Evolutionary conservation across 2,329 filamentous ascomycete genomes (phyloP), one percentile per base, ranked within the genome.

Genomic region (Endothia cerciana): DNA sequence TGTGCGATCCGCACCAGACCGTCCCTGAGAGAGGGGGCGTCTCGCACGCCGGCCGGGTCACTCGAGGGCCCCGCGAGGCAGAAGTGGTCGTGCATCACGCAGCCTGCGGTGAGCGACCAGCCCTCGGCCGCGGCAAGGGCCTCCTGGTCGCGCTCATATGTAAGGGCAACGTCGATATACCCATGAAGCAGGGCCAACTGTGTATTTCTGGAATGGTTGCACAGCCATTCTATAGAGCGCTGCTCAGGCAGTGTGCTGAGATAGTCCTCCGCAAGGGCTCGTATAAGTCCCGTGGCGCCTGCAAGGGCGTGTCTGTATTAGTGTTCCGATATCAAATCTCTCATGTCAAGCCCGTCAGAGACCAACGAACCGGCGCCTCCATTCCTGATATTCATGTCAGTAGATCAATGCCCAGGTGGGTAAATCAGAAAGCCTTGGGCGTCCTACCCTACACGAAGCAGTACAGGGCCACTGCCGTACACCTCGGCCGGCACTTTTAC

Each of bases 41-140:
- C 22, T 11, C 56, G n/a, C 25, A 68, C 45, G 11, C 45, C 55
- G 4, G 47, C 63, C 38, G 65, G 63, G 7, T 68, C 65, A 2
- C 28, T 7, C 13, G 49, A 13, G 19, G 65, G 65, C 22, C 65
- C 65, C 33, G 63, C 65, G 22, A 68, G 33, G 40, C 65, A 68
- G 33, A 68, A 68, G 45, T 68, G 65, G 33, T 68, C 65, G 56
- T 68, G 65, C 40, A 68, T 65, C n/a, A 65, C 60, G 4, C 62
- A 65, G 13, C 65, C 65, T 15, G 36, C 55, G 13, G 62, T 65
- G 7, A 30, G n/a, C 30, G 65, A 65, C 65, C 65, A 68, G 38
- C 65, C 65, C 40, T 68, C 65, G 22, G 65, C 13, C 10, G 56
- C 63, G 17, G 65, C 65, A 10, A 68, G 22, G 19, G 45, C 59